These are phyloP conservation scores for Ganoderma multipileum DNA, from an alignment of 1,284 basidiomycete genomes.

Conservation along the genomic window DNA sequence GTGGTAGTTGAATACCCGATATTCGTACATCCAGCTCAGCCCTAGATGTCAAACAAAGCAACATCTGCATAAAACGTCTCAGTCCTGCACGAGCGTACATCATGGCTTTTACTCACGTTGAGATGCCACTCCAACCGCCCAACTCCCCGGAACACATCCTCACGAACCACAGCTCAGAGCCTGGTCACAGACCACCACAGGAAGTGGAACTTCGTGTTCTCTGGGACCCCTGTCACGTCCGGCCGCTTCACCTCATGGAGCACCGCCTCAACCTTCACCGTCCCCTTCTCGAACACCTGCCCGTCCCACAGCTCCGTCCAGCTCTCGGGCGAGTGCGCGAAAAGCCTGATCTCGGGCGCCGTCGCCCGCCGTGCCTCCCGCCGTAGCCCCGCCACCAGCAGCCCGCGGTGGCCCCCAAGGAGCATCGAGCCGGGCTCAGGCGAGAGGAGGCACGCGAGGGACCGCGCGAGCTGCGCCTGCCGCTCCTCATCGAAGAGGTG, in stretches of 20 bases:
- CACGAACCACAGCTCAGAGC: neutral
- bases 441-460: slow-evolving; percentile 46
- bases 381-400: slow-evolving; percentile 24
- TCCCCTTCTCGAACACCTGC: slow-evolving; percentile 45
- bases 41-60: neutral
- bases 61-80: neutral
- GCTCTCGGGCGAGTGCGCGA: slow-evolving; percentile 45
- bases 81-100: neutral
- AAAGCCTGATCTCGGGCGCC: slow-evolving; percentile 11
- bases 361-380: too few species aligned
- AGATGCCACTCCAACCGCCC: neutral
- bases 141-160: neutral
- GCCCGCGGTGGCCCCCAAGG: slow-evolving; percentile 39
- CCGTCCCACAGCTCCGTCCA: slow-evolving; percentile 53
- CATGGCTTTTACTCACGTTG: neutral
- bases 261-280: slow-evolving; percentile 43
- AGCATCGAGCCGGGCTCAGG: slow-evolving; percentile 42
- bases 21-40: neutral
- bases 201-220: neutral
- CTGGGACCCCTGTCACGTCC: neutral
- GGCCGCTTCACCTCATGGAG: slow-evolving; percentile 11
- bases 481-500: slow-evolving; percentile 52
- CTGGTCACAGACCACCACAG: slow-evolving; percentile 10
- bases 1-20: neutral
- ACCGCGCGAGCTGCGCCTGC: slow-evolving; percentile 47